These are phyloP conservation scores for Quercus rubra DNA, from an alignment of 306 rosid species.

Conservation along the genomic window DNA sequence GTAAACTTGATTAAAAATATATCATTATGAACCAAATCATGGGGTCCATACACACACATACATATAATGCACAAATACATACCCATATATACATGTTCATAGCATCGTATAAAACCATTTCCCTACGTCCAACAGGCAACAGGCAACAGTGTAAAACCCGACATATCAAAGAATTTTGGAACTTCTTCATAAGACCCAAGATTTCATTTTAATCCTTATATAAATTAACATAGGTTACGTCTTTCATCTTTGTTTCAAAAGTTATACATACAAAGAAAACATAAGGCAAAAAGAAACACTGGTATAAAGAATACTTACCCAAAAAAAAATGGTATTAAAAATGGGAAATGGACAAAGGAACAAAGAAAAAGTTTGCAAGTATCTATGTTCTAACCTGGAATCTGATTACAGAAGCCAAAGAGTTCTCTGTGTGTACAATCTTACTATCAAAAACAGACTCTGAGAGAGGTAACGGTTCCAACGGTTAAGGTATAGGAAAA, in stretches of 20 bases:
- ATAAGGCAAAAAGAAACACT: neutral
- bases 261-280: neutral
- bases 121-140: neutral
- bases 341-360: neutral
- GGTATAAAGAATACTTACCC: neutral
- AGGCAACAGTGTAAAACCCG: neutral
- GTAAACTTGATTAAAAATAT: no score
- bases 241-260: neutral
- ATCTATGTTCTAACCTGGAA: neutral
- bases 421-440: neutral
- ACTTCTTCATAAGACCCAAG: neutral
- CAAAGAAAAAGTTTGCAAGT: neutral
- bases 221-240: neutral
- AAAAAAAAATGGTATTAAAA: neutral
- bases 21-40: no score
- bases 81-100: neutral
- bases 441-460: neutral
- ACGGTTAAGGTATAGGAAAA: neutral
- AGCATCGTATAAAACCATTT: neutral
- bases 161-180: neutral
- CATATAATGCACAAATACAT: neutral
- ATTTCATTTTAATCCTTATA: neutral
- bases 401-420: neutral
- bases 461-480: neutral
- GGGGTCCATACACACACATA: neutral